Evolutionary conservation across 2,329 filamentous ascomycete genomes (phyloP).

Genomic region (Domatiomyces catenatus): DNA sequence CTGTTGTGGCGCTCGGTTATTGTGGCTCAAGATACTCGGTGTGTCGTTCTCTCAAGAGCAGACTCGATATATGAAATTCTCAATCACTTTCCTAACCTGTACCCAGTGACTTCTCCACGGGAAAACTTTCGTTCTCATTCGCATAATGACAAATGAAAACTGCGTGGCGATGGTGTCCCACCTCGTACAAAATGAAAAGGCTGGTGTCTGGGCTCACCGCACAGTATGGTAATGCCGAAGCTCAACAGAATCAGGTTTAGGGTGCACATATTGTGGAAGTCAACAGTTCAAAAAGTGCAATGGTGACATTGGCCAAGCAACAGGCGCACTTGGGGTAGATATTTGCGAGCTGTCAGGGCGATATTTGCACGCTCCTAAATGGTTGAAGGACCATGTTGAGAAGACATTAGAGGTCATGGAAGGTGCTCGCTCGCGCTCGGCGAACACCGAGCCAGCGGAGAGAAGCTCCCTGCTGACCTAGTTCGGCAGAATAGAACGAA

Average conservation of each 20-base stretch:
- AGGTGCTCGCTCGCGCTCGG: conserved; percentile 9
- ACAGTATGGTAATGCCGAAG: neutral
- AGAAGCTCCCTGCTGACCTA: neutral
- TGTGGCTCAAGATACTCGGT: neutral
- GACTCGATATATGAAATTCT: neutral
- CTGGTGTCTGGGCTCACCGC: neutral
- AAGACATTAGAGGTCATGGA: neutral
- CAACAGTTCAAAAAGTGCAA: neutral
- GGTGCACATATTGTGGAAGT: neutral
- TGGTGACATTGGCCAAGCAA: conserved; percentile 1
- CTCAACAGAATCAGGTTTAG: neutral
- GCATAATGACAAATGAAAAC: neutral
- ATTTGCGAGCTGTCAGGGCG: neutral
- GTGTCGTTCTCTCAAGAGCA: neutral
- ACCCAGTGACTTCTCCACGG: neutral
- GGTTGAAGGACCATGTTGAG: neutral
- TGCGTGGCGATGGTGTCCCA: neutral
- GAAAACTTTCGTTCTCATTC: neutral
- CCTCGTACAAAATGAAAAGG: neutral
- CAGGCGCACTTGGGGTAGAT: neutral
- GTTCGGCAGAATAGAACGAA: neutral
- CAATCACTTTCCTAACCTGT: neutral
- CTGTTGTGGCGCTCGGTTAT: neutral
- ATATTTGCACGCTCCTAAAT: neutral
- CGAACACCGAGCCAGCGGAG: neutral